These are phyloP conservation scores for Filosporella fistucella DNA, from an alignment of 495 filamentous ascomycete genomes.

Conservation along the genomic window DNA sequence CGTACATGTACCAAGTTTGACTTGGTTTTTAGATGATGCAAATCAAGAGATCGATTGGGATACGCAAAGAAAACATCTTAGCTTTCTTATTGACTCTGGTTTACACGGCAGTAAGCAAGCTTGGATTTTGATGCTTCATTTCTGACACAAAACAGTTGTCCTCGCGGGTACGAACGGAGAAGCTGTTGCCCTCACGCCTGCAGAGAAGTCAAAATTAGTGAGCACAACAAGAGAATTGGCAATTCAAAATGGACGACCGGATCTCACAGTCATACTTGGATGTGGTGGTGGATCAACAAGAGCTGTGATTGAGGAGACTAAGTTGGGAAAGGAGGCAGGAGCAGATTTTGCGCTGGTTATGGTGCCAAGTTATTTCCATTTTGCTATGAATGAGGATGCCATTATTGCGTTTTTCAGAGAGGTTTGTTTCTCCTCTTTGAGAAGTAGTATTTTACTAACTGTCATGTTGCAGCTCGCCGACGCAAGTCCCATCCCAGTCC, in stretches of 20 bases:
- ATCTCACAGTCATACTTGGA: slow-evolving; percentile 28
- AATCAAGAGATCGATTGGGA: slow-evolving; percentile 38
- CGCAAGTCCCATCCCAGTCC: slow-evolving; percentile 23
- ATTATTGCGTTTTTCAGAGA: slow-evolving; percentile 23
- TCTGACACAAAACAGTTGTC: slow-evolving; percentile 20
- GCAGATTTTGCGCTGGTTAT: slow-evolving; percentile 34
- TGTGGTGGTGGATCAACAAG: slow-evolving; percentile 21
- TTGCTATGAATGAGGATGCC: slow-evolving; percentile 19
- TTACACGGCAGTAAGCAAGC: slow-evolving; percentile 25
- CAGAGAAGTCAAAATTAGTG: slow-evolving; percentile 27
- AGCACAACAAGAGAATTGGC: slow-evolving; percentile 22
- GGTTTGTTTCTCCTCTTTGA: slow-evolving; percentile 6
- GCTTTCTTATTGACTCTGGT: slow-evolving; percentile 29
- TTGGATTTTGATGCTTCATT: background rate
- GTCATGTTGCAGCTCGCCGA: slow-evolving; percentile 19
- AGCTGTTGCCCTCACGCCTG: slow-evolving; percentile 25
- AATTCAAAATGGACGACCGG: slow-evolving; percentile 15
- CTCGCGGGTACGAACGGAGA: slow-evolving; percentile 33
- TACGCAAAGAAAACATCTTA: slow-evolving; percentile 33
- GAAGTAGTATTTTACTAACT: too few relatives aligned
- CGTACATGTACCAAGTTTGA: slow-evolving; percentile 36
- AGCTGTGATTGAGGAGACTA: slow-evolving; percentile 23
- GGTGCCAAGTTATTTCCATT: slow-evolving; percentile 23
- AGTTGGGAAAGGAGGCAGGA: slow-evolving; percentile 27
- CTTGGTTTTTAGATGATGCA: slow-evolving; percentile 29